phyloP scores from a whole-genome alignment of 352 stramenopile species.

The Phytophthora podocarpi region DNA sequence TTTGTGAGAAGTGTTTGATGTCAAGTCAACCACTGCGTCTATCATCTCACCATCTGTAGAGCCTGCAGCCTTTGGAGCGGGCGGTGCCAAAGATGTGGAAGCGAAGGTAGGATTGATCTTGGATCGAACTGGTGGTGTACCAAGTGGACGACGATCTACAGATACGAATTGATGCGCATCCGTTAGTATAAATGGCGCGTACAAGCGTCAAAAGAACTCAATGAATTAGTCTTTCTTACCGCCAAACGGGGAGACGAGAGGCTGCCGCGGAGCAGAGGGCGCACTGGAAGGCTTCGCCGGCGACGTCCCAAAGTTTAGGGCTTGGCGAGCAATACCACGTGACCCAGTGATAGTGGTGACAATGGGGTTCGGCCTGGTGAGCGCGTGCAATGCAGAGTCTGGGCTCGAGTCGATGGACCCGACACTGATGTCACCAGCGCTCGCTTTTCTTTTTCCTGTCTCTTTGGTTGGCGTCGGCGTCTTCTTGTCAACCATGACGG shows the following conservation, averaged over 20 bases:
- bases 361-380: constrained; percentile 49
- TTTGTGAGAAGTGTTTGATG: constrained; percentile 8
- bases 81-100: constrained; percentile 30
- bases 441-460: constrained; percentile 20
- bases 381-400: constrained; percentile 30
- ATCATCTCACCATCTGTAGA: constrained; percentile 47
- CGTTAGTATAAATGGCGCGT: constrained; percentile 31
- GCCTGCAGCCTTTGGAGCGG: constrained; percentile 22
- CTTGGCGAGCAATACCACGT: constrained; percentile 44
- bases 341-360: constrained; percentile 16
- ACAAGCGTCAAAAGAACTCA: constrained; percentile 23
- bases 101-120: constrained; percentile 59
- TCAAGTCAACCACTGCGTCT: background rate
- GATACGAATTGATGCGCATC: constrained; percentile 23
- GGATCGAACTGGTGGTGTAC: constrained; percentile 49
- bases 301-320: constrained; percentile 53
- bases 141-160: constrained; percentile 46
- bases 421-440: constrained; percentile 28
- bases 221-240: constrained; percentile 42
- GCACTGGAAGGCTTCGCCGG: constrained; percentile 30
- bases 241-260: constrained; percentile 45
- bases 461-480: constrained; percentile 22
- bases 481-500: constrained; percentile 9
- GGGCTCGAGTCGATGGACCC: constrained; percentile 59
- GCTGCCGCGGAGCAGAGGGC: constrained; percentile 29